Base-by-base conservation (phyloP, 805 yeast genomes). In the Priceomyces melissophilus region DNA sequence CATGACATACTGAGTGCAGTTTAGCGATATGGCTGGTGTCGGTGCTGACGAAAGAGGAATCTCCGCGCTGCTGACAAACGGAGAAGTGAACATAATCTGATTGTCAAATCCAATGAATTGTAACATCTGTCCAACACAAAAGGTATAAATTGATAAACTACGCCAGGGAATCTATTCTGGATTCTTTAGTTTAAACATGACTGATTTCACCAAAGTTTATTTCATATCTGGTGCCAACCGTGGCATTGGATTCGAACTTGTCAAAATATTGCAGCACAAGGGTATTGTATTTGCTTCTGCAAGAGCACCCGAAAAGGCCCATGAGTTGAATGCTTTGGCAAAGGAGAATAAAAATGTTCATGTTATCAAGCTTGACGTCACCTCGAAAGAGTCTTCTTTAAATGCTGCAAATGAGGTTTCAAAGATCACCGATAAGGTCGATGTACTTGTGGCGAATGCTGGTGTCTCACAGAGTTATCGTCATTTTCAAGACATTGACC, bases 191-290 rank as follows among this genome's bases (percentile, higher is more conserved):
- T n/a, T n/a, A n/a, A n/a, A n/a, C 26, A 17, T 29, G 31, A n/a
- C 31, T 29, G 9, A 29, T 6, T 6, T 6, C 14, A 6, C 4
- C 6, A 29, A n/a, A 13, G 37, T 32, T 5, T 65, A 65, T 47
- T 50, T 71, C 3, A 46, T 71, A 10, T 60, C 70, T 2, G 76
- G 76, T 9, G 70, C 67, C 12, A 65, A 69, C 11, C 53, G 69
- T 37, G 74, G 75, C 3, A 61, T 69, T 28, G 75, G 76, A 5
- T 54, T 55, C 16, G 55, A 55, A 1, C 47, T 68, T 8, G 59
- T 52, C 3, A 54, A 56, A 30, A 48, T 48, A 31, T 42, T 67
- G 25, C 25, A 20, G 8, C 4, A 20, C 25, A 8, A 20, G 25
- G 25, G 25, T 54, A 34, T 67, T 57, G 53, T 73, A 64, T 34